Percentiles rank a stretch among this genome's conserved stretches.
Evolutionary conservation across 441 rosid genomes (phyloP).

Genomic region (Populus hybrid): DNA sequence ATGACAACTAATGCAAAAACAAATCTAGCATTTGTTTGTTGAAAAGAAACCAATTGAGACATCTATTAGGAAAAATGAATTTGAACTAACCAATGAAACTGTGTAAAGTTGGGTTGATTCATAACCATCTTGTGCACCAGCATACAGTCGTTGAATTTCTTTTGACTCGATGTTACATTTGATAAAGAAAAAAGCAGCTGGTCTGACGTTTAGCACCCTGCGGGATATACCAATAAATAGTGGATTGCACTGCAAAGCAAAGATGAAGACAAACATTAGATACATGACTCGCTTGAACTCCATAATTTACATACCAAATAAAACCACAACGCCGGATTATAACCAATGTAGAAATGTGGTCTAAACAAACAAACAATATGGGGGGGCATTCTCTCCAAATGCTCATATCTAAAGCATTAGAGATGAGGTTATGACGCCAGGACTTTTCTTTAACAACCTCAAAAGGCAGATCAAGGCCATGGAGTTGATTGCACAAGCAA

Average conservation of each 20-base stretch:
- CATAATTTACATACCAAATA: neutral
- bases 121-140: conserved; percentile 77
- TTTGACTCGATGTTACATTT: conserved; percentile 62
- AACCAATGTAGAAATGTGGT: neutral
- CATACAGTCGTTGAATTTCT: conserved; percentile 63
- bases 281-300: neutral
- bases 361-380: neutral
- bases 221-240: conserved; percentile 74
- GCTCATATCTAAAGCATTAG: neutral
- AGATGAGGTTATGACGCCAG: neutral
- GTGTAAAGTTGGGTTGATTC: conserved; percentile 82
- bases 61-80: neutral
- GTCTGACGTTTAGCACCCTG: conserved; percentile 71
- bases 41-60: neutral
- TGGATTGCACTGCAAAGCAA: conserved; percentile 47
- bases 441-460: neutral
- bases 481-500: neutral
- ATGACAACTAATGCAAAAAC: neutral
- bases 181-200: conserved; percentile 79
- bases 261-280: conserved; percentile 5
- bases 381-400: neutral
- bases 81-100: conserved; percentile 57
- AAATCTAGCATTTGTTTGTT: neutral
- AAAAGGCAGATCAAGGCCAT: neutral
- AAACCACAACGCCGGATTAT: neutral